Percentiles rank a stretch among this genome's conserved stretches.
phyloP scores from a whole-genome alignment of 179 eudicot species.

The Silene noctiflora region DNA sequence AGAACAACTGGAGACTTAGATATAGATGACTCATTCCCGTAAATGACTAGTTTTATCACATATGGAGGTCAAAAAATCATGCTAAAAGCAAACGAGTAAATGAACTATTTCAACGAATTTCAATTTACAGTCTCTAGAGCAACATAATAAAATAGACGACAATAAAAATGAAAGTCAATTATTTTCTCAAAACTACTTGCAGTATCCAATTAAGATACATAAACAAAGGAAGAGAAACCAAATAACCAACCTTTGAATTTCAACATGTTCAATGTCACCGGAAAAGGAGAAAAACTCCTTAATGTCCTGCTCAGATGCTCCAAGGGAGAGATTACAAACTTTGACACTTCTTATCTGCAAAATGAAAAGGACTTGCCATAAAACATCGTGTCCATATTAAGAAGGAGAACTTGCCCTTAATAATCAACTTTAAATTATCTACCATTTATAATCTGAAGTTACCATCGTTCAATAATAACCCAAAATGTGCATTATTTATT shows the following conservation, averaged over 20 bases:
- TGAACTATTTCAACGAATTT: not conserved
- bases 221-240: not conserved
- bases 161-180: conserved; percentile 2
- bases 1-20: not conserved
- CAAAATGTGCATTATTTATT: not conserved
- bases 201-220: not conserved
- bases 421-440: not conserved
- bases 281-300: conserved; percentile 84
- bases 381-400: not conserved
- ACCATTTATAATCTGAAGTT: not conserved
- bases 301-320: conserved; percentile 72
- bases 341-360: conserved; percentile 66
- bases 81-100: not conserved
- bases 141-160: not conserved
- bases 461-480: not conserved
- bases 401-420: not conserved
- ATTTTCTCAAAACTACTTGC: not conserved
- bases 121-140: not conserved
- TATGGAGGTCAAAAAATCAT: not conserved
- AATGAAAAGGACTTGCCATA: conserved; percentile 2
- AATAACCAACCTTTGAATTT: conserved; percentile 53
- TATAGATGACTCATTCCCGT: not conserved
- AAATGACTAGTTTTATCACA: not conserved
- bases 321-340: conserved; percentile 71
- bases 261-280: conserved; percentile 69